Conservation (phyloP, 192 early-diverging fungal species). For the Phlyctochytrium bullatum region DNA sequence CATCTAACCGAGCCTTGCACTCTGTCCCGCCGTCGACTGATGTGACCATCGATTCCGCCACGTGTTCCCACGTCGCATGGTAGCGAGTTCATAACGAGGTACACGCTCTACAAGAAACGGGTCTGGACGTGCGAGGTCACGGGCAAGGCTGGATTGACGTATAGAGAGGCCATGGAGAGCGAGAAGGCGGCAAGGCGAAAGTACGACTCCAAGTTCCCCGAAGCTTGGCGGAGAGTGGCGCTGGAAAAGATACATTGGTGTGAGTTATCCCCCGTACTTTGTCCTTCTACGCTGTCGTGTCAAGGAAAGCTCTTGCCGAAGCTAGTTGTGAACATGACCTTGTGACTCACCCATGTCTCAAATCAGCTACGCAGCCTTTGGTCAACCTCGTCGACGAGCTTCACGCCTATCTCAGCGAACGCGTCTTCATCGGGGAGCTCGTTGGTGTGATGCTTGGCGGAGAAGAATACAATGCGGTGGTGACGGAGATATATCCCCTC, state of each 20-base stretch:
- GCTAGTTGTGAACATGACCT: too few species aligned
- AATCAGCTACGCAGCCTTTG: constrained; percentile 54
- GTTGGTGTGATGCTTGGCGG: constrained; percentile 16
- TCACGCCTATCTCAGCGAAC: constrained; percentile 54
- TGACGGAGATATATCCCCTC: not conserved
- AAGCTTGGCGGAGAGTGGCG: constrained; percentile 58
- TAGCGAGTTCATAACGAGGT: constrained; percentile 70
- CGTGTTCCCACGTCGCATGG: not conserved
- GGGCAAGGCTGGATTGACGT: constrained; percentile 73
- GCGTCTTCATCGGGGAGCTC: constrained; percentile 53
- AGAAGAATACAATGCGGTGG: not conserved
- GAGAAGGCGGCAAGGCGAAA: constrained; percentile 66
- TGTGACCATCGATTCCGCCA: too few species aligned
- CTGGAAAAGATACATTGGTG: constrained; percentile 74
- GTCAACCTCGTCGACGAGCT: constrained; percentile 62
- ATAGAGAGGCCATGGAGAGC: constrained; percentile 72
- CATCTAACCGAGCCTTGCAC: not conserved
- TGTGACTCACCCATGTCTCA: too few species aligned
- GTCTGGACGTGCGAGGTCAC: constrained; percentile 78
- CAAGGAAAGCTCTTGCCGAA: too few species aligned
- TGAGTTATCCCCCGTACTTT: constrained; percentile 13
- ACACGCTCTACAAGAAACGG: constrained; percentile 64
- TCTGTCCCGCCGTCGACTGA: too few species aligned
- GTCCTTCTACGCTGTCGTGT: constrained; percentile 5
- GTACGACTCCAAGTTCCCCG: constrained; percentile 65